Percentiles rank a stretch among this genome's conserved stretches.
These are phyloP conservation scores for Phytopythium montanum DNA, from an alignment of 352 stramenopile genomes.

Conservation along the genomic window DNA sequence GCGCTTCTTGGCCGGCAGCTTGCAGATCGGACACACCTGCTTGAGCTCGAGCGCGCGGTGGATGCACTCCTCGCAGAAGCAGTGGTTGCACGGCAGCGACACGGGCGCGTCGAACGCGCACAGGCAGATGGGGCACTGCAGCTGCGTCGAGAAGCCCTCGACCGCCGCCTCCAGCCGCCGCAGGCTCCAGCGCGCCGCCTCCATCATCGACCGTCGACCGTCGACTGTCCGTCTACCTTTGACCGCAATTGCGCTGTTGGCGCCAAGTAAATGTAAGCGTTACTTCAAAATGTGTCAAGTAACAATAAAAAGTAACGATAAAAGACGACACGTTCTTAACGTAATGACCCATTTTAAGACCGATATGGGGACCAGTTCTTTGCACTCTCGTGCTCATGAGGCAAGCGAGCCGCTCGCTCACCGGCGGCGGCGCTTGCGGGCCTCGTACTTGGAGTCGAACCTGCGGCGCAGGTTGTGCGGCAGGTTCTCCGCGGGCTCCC, in stretches of 20 bases:
- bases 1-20: slow-evolving; percentile 75
- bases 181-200: slow-evolving; percentile 29
- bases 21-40: slow-evolving; percentile 79
- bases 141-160: slow-evolving; percentile 61
- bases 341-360: not conserved
- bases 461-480: slow-evolving; percentile 76
- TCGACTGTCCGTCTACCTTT: no score
- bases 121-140: slow-evolving; percentile 85
- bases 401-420: not conserved
- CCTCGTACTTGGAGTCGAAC: slow-evolving; percentile 75
- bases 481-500: slow-evolving; percentile 73
- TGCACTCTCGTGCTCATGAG: not conserved
- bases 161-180: slow-evolving; percentile 51
- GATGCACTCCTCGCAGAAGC: slow-evolving; percentile 88
- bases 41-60: slow-evolving; percentile 79
- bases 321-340: not conserved
- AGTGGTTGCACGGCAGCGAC: slow-evolving; percentile 85
- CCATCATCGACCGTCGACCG: not conserved
- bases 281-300: no score
- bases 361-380: not conserved
- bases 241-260: no score
- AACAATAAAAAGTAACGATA: no score
- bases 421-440: slow-evolving; percentile 25
- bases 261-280: no score
- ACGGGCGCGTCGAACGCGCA: slow-evolving; percentile 63